Conservation (phyloP, 768 basidiomycete species). For the Boletus sensibilis region DNA sequence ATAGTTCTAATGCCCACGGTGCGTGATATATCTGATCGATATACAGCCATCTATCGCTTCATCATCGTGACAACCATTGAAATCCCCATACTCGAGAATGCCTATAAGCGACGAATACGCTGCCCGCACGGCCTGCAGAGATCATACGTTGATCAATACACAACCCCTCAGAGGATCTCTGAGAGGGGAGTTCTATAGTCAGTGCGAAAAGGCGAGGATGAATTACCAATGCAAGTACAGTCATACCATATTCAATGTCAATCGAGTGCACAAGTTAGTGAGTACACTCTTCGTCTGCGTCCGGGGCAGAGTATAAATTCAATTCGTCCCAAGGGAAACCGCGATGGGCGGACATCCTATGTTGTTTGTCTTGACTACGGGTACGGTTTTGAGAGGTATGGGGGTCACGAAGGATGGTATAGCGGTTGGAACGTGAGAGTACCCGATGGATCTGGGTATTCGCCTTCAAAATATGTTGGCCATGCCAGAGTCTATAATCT, state of each 20-base stretch:
- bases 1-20: neutral
- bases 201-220: constrained; percentile 6
- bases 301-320: neutral
- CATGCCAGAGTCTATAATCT: constrained; percentile 1
- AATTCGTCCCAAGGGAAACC: constrained; percentile 1
- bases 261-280: constrained; percentile 15
- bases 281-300: neutral
- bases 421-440: constrained; percentile 9
- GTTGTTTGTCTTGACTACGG: constrained; percentile 13
- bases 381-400: constrained; percentile 16
- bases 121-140: constrained; percentile 18
- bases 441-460: neutral
- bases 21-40: neutral
- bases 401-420: constrained; percentile 6
- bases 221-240: constrained; percentile 14
- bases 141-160: constrained; percentile 11
- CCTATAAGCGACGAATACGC: constrained; percentile 20
- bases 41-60: neutral
- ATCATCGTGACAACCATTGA: neutral
- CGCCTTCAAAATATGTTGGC: neutral
- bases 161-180: constrained; percentile 11
- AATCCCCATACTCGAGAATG: constrained; percentile 1
- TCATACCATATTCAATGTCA: constrained; percentile 20
- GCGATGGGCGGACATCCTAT: constrained; percentile 2
- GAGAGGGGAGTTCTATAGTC: neutral